These are phyloP conservation scores for Naganishia liquefaciens DNA, from an alignment of 1,284 basidiomycete genomes.

Conservation along the genomic window DNA sequence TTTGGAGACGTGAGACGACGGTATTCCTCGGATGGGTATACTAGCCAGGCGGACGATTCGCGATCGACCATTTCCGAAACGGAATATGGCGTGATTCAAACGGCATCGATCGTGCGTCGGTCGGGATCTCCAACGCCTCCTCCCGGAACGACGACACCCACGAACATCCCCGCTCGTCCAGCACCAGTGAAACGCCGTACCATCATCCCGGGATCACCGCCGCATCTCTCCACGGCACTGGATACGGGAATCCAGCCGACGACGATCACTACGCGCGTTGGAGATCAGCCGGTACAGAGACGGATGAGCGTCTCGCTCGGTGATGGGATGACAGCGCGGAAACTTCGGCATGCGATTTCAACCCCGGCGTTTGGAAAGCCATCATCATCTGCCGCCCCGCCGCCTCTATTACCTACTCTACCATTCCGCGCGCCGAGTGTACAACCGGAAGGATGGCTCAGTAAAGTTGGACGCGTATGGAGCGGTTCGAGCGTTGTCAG, in stretches of 20 bases:
- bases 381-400: not conserved
- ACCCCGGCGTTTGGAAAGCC: constrained; percentile 21
- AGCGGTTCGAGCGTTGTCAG: constrained; percentile 30
- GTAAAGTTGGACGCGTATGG: constrained; percentile 31
- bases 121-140: constrained; percentile 7
- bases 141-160: not conserved
- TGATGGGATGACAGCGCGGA: constrained; percentile 23
- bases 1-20: constrained; percentile 3
- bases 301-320: not conserved
- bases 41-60: constrained; percentile 10
- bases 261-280: constrained; percentile 15
- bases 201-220: constrained; percentile 20
- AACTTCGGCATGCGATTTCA: constrained; percentile 30
- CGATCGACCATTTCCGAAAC: constrained; percentile 22
- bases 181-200: not conserved
- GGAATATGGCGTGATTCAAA: constrained; percentile 23
- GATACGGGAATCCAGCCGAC: constrained; percentile 9
- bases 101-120: constrained; percentile 8
- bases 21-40: constrained; percentile 13
- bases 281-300: not conserved
- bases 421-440: constrained; percentile 9
- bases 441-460: constrained; percentile 25
- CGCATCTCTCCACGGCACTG: constrained; percentile 8
- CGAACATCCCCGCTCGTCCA: not conserved
- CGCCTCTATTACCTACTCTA: constrained; percentile 3